Conservation (phyloP, 345 rosid genomes). For the Eucalyptus marginata region DNA sequence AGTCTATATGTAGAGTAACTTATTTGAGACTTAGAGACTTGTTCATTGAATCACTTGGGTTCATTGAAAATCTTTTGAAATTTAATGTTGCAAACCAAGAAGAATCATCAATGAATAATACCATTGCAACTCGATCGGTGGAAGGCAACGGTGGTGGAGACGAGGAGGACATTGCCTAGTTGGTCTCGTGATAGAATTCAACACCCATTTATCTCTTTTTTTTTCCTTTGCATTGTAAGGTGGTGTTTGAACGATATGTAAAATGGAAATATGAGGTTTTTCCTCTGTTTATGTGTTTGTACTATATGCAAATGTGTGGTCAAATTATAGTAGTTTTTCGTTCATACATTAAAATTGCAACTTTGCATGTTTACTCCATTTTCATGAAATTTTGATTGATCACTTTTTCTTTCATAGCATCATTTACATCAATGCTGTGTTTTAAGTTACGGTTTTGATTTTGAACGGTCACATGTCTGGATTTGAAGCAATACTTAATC, state of each 20-base stretch:
- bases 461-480: not conserved
- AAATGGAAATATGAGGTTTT: not conserved
- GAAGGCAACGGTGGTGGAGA: not conserved
- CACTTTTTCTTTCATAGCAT: not conserved
- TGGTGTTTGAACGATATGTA: not conserved
- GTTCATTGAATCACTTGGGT: not conserved
- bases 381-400: not conserved
- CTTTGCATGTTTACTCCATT: not conserved
- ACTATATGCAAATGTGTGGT: not conserved
- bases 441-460: not conserved
- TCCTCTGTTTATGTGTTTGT: not conserved
- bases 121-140: rapidly evolving
- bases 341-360: not conserved
- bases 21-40: not conserved
- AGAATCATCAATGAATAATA: not conserved
- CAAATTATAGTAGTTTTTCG: not conserved
- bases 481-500: not conserved
- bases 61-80: not conserved
- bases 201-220: not conserved
- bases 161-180: not conserved
- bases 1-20: not conserved
- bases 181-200: not conserved
- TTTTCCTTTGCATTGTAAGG: not conserved
- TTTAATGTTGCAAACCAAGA: not conserved
- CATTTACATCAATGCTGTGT: not conserved